Evolutionary conservation across 768 basidiomycete species (phyloP), one percentile per base, ranked within the genome.

Genomic region (Symmetrospora coprosmae): DNA sequence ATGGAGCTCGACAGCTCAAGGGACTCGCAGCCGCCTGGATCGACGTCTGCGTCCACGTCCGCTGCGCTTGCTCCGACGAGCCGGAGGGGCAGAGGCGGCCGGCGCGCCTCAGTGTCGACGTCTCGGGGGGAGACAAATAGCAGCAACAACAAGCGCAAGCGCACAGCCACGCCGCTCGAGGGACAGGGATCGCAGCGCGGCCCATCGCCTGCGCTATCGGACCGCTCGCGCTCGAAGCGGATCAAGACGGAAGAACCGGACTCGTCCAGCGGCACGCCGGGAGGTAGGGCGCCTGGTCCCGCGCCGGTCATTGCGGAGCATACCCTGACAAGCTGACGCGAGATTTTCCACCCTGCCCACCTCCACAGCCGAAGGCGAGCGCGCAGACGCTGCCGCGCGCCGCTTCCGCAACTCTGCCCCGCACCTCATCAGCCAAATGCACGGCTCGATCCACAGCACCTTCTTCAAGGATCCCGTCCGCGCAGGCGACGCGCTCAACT

Each of bases 191-290:
- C 37, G n/a, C 27, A 33, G 21, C 19, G 40, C 8, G 43, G 38
- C 8, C 30, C 28, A 19, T 58, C 55, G 4, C 55, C 55, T 11
- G 33, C 33, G 17, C 43, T 43, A n/a, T 58, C 55, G 25, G 55
- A 58, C 19, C 25, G 25, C 9, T 58, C 55, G 30, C 9, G 55
- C 7, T 28, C 28, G 8, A 58, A 58, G 41, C 19, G 55, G 21
- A 25, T 58, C 25, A 58, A 58, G 43, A 58, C 55, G 5, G 55
- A 58, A 34, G 55, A 58, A 31, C 25, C 43, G 25, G 55, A 58
- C n/a, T 58, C 55, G 13, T 40, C 38, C 4, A 21, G 43, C 25
- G 43, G 55, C 2, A 58, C 55, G 19, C 55, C 55, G 33, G 55
- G 55, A 45, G 30, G n/a, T n/a, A n/a, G n/a, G n/a, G n/a, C n/a